Percentiles rank a stretch among this genome's conserved stretches.
phyloP scores from a whole-genome alignment of 2,329 filamentous ascomycete species.

The Amauroascus verrucosus region DNA sequence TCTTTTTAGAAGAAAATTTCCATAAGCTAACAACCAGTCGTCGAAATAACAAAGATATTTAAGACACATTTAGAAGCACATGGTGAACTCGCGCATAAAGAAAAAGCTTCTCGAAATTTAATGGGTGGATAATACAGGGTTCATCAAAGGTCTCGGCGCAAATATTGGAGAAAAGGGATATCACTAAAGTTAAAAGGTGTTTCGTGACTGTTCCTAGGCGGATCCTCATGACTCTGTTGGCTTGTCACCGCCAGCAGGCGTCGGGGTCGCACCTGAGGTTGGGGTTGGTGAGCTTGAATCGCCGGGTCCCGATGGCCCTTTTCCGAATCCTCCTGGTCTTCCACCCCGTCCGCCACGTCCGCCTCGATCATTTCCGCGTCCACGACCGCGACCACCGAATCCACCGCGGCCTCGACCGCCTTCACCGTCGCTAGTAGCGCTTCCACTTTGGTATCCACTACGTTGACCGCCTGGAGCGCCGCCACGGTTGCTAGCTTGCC shows the following conservation, averaged over 20 bases:
- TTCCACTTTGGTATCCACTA: constrained; percentile 76
- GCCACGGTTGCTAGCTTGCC: constrained; percentile 49
- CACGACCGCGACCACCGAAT: constrained; percentile 49
- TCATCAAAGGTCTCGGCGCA: constrained; percentile 1
- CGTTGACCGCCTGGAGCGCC: constrained; percentile 53
- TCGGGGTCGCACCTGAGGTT: neutral
- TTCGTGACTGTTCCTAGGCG: constrained; percentile 1
- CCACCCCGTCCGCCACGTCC: constrained; percentile 48
- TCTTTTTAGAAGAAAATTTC: neutral
- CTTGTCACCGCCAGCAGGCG: constrained; percentile 8
- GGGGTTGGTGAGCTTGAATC: constrained; percentile 13
- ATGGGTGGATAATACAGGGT: constrained; percentile 8
- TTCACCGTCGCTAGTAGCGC: constrained; percentile 62
- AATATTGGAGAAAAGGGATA: constrained; percentile 3
- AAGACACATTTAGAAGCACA: constrained; percentile 12
- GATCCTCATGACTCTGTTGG: constrained; percentile 11
- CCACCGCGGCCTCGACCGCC: constrained; percentile 51
- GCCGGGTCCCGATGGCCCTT: constrained; percentile 9
- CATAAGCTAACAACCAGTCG: neutral
- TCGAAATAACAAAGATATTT: constrained; percentile 6
- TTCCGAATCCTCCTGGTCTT: constrained; percentile 42
- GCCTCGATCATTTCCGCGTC: constrained; percentile 46
- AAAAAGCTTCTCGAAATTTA: neutral
- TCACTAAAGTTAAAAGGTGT: neutral
- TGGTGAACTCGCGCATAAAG: neutral